These are phyloP conservation scores for Kingdonia uniflora DNA, from an alignment of 164 flowering plant species.

Conservation along the genomic window DNA sequence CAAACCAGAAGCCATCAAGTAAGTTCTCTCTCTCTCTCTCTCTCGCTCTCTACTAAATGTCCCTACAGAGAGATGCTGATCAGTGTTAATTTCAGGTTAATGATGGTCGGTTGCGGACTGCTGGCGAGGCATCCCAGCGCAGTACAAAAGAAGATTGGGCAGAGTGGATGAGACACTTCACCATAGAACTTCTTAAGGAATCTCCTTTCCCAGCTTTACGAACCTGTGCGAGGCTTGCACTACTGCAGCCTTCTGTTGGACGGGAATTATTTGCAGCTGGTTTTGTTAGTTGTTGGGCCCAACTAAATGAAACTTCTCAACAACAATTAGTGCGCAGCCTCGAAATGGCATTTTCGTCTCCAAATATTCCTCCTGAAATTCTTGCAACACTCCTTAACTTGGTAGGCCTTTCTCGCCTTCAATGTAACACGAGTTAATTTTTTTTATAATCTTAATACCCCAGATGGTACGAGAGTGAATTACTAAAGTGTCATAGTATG, in stretches of 20 bases:
- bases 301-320: constrained; percentile 66
- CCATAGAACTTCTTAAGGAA: constrained; percentile 89
- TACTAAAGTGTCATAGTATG: too few species aligned
- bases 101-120: constrained; percentile 76
- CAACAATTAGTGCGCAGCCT: constrained; percentile 73
- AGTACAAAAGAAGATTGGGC: constrained; percentile 99
- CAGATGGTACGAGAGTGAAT: too few species aligned
- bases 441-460: too few species aligned
- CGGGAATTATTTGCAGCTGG: constrained; percentile 98
- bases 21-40: constrained; percentile 5
- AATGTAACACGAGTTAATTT: too few species aligned
- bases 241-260: constrained; percentile 92
- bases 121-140: constrained; percentile 99
- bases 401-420: constrained; percentile 36
- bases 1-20: constrained; percentile 69
- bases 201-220: constrained; percentile 97
- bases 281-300: constrained; percentile 97
- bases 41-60: too few species aligned
- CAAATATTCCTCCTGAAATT: constrained; percentile 95
- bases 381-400: constrained; percentile 93
- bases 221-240: constrained; percentile 97
- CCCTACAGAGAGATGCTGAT: too few species aligned
- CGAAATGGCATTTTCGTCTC: constrained; percentile 98
- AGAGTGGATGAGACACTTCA: constrained; percentile 99
- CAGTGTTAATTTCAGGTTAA: constrained; percentile 47